A percentile compares a stretch with the other conserved stretches of the same genome.
These are phyloP conservation scores for Hemileia vastatrix DNA, from an alignment of 1,284 basidiomycete species.

Conservation along the genomic window DNA sequence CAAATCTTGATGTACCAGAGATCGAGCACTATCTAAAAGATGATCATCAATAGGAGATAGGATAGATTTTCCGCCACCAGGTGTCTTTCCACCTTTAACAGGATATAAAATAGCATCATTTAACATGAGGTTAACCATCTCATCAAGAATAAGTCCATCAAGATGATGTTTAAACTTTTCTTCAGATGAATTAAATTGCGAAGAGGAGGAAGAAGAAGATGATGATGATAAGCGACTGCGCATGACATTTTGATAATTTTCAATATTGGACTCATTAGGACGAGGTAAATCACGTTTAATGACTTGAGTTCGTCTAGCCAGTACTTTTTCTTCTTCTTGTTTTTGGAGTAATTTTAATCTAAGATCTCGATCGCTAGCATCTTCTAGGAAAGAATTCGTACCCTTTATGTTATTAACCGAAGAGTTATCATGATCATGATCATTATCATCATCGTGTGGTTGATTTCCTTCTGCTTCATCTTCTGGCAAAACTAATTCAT, in stretches of 20 bases:
- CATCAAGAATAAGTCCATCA: constrained; percentile 61
- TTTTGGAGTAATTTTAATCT: constrained; percentile 59
- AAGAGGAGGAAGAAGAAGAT: not conserved
- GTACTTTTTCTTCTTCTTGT: constrained; percentile 64
- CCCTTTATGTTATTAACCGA: constrained; percentile 1
- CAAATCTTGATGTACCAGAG: constrained; percentile 67
- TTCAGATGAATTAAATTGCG: constrained; percentile 48
- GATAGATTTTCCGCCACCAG: constrained; percentile 63
- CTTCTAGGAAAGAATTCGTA: constrained; percentile 66
- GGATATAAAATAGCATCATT: constrained; percentile 85
- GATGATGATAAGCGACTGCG: constrained; percentile 53
- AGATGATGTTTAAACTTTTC: constrained; percentile 45
- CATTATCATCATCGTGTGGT: constrained; percentile 18
- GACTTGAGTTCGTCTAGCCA: constrained; percentile 69
- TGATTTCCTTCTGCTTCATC: constrained; percentile 60
- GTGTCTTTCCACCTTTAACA: constrained; percentile 68
- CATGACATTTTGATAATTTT: constrained; percentile 52
- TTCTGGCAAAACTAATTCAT: constrained; percentile 84
- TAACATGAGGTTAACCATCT: constrained; percentile 67
- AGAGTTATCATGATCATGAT: constrained; percentile 14
- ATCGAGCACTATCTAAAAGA: constrained; percentile 61
- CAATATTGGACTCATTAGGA: constrained; percentile 69
- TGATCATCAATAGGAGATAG: constrained; percentile 73
- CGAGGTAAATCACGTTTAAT: constrained; percentile 78
- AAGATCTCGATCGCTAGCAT: constrained; percentile 86